Conservation (phyloP, 2,329 filamentous ascomycete species). For the Exophiala sp. region DNA sequence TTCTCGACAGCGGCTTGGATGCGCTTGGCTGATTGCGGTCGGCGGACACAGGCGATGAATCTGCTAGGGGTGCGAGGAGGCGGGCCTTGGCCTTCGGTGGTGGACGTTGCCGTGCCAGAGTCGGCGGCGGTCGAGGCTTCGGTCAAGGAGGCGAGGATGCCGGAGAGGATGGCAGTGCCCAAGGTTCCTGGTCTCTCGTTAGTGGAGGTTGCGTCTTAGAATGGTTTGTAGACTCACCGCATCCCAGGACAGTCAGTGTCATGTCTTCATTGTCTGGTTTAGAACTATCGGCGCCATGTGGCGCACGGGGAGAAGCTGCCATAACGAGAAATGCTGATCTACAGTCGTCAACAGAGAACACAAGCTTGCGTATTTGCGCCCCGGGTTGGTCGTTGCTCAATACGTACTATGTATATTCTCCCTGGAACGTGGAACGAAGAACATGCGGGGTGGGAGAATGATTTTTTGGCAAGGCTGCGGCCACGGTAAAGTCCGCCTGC, state of each 20-base stretch:
- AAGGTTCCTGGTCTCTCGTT: conserved; percentile 58
- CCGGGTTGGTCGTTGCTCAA: too few species aligned
- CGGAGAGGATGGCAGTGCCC: conserved; percentile 76
- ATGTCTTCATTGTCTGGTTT: conserved; percentile 10
- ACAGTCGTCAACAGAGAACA: too few species aligned
- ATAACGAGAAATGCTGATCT: too few species aligned
- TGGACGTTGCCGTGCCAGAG: conserved; percentile 36
- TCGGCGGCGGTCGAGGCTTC: conserved; percentile 32
- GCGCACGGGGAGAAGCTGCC: conserved; percentile 13
- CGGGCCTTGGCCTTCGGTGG: conserved; percentile 32
- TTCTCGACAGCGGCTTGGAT: conserved; percentile 61
- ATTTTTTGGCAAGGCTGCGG: conserved; percentile 1
- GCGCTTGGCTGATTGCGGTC: conserved; percentile 61
- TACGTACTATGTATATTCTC: too few species aligned
- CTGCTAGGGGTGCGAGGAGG: conserved; percentile 59
- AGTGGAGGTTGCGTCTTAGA: not conserved
- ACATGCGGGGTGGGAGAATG: conserved; percentile 7
- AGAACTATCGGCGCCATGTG: conserved; percentile 13
- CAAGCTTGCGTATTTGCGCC: too few species aligned
- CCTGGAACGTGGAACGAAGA: too few species aligned
- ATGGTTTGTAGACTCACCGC: conserved; percentile 52
- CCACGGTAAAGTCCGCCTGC: conserved; percentile 12
- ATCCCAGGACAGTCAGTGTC: conserved; percentile 74
- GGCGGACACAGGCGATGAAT: conserved; percentile 76
- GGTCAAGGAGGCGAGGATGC: conserved; percentile 66